Percentiles rank a stretch among this genome's conserved stretches.
Evolutionary conservation across 192 early-diverging fungal genomes (phyloP).

Genomic region (Dissophora globulifera): DNA sequence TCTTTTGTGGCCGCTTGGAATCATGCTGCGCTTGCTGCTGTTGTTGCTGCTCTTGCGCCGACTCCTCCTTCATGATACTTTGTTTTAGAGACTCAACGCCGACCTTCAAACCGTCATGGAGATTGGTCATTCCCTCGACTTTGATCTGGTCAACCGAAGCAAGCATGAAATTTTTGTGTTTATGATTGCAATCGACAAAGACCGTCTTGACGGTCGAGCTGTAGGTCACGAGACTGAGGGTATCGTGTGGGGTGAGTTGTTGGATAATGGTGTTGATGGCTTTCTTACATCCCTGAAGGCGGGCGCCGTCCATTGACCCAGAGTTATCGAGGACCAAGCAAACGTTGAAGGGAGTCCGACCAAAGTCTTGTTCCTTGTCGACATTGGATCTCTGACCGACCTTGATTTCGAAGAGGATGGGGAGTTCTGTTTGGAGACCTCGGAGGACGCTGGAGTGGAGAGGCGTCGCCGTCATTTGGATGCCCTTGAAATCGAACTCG

Average conservation of each 20-base stretch:
- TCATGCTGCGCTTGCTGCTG: too few species aligned
- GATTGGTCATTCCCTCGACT: conserved; percentile 13
- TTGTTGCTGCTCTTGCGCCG: too few species aligned
- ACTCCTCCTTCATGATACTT: conserved; percentile 27
- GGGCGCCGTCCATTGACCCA: conserved; percentile 20
- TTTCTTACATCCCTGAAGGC: conserved; percentile 29
- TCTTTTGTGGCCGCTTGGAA: conserved; percentile 1
- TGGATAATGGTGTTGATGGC: conserved; percentile 29
- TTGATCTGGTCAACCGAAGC: conserved; percentile 11
- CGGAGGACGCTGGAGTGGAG: conserved; percentile 34
- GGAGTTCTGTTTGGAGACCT: conserved; percentile 24
- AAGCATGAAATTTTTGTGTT: conserved; percentile 27
- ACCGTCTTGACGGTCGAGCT: conserved; percentile 9
- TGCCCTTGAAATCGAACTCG: conserved; percentile 30
- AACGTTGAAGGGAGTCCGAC: conserved; percentile 38
- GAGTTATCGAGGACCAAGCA: conserved; percentile 39
- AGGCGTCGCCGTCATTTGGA: conserved; percentile 32
- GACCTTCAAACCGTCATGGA: conserved; percentile 22
- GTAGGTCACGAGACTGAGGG: conserved; percentile 39
- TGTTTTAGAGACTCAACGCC: conserved; percentile 25
- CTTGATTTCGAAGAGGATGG: conserved; percentile 35
- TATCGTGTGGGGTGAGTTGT: conserved; percentile 28
- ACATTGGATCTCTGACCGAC: conserved; percentile 31
- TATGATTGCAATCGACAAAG: conserved; percentile 39
- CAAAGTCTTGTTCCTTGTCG: conserved; percentile 2